Evolutionary conservation across 2,329 filamentous ascomycete species (phyloP), one percentile per base, ranked within the genome.

Genomic region (Calonectria ilicicola): DNA sequence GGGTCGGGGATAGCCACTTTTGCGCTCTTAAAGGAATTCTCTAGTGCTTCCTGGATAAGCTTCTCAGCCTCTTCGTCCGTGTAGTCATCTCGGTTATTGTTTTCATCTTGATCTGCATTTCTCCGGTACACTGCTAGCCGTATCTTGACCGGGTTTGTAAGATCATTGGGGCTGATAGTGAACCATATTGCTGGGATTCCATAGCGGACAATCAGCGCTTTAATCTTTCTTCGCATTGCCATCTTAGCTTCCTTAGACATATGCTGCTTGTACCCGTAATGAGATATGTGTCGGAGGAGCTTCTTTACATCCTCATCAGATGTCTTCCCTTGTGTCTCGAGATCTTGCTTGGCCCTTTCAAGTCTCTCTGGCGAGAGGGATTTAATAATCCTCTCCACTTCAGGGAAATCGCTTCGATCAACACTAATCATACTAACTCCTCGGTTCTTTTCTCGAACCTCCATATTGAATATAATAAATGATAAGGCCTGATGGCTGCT

Each of bases 1-100:
- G n/a, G n/a, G n/a, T n/a, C n/a, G n/a, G n/a, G n/a, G n/a, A 69
- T 69, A 49, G 26, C 46, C n/a, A 69, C 38, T 32, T 65, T 69
- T 27, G 46, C 35, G 35, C 47, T 69, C 23, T 58, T 27, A 58
- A 56, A 69, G n/a, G 21, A 44, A 40, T 56, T 62, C 27, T 69
- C 26, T 46, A 64, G 5, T 27, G 46, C 19, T 27, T 38, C 49
- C 27, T 60, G 27, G 60, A 49, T 26, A 29, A 47, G 40, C 5
- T 7, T 26, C n/a, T 69, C 29, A 32, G 44, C 29, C 27, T 12
- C 44, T 27, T 51, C 29, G 17, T 62, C 42, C n/a, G 32, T 44
- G 38, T 63, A 51, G 21, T 63, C 53, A 38, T 51, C 40, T n/a
- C n/a, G n/a, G n/a, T n/a, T n/a, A n/a, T n/a, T n/a, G n/a, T n/a